Conservation (phyloP, 371 early-diverging fungal species). For the Choanephora cucurbitarum region DNA sequence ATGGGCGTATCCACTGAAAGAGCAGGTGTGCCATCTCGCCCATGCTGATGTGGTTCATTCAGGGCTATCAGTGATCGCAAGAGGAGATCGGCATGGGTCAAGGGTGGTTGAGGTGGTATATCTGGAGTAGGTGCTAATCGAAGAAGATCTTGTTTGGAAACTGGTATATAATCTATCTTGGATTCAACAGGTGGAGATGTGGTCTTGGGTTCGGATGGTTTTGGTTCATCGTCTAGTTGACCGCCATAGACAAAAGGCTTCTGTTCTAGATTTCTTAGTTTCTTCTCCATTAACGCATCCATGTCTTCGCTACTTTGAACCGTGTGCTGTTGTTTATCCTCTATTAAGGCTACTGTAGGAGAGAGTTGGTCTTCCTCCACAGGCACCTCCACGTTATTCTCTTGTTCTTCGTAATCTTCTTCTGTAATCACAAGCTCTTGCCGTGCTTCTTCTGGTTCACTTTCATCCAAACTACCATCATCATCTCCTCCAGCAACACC, state of each 20-base stretch:
- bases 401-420: not conserved
- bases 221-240: not conserved
- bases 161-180: constrained; percentile 7
- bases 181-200: not conserved
- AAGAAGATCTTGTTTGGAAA: not conserved
- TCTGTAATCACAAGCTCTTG: not conserved
- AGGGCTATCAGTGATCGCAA: not conserved
- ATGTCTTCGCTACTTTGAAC: not conserved
- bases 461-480: not conserved
- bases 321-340: no score
- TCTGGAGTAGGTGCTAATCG: not conserved
- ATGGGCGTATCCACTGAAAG: not conserved
- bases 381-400: no score
- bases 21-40: not conserved
- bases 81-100: not conserved
- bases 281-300: not conserved
- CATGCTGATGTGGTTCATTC: not conserved
- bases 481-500: not conserved
- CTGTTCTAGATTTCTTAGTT: not conserved
- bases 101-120: not conserved
- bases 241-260: constrained; percentile 8
- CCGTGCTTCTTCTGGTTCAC: not conserved
- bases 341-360: no score
- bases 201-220: not conserved
- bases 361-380: no score